Percentiles rank a stretch among this genome's conserved stretches.
Evolutionary conservation across 2,329 filamentous ascomycete species (phyloP).

Genomic region (Alternaria sp.): DNA sequence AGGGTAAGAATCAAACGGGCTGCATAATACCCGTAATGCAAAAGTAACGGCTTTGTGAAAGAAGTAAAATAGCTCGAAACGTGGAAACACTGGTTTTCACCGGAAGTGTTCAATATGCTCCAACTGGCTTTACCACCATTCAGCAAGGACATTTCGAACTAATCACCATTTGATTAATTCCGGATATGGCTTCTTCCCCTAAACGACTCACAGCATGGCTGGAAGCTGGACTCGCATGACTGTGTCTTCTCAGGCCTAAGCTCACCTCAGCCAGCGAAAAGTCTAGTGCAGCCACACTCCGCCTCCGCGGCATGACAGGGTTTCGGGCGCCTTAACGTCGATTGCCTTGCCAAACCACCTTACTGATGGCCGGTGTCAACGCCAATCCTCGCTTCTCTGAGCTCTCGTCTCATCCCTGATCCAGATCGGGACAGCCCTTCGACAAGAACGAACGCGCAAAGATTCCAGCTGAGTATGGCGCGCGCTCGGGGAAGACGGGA

Average conservation of each 20-base stretch:
- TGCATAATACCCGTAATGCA: conserved; percentile 1
- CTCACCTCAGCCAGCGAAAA: background rate
- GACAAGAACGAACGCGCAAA: background rate
- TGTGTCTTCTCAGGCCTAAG: background rate
- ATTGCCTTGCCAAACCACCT: background rate
- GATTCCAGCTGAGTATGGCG: background rate
- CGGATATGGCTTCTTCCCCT: background rate
- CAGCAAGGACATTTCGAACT: background rate
- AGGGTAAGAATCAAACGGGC: conserved; percentile 5
- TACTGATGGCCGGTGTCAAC: background rate
- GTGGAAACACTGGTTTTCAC: background rate
- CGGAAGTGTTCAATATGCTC: background rate
- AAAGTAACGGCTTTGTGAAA: conserved; percentile 6
- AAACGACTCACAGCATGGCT: background rate
- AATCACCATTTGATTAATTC: background rate
- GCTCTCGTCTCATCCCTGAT: conserved; percentile 7
- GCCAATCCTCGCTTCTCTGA: conserved; percentile 1
- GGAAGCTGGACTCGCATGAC: background rate
- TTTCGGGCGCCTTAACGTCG: background rate
- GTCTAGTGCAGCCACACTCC: background rate
- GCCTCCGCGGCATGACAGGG: background rate
- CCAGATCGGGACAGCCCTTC: conserved; percentile 3
- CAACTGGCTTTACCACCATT: background rate
- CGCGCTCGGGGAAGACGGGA: background rate
- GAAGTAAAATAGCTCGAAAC: conserved; percentile 1